Evolutionary conservation across 2,329 filamentous ascomycete genomes (phyloP), one percentile per base, ranked within the genome.

Genomic region (Cladophialophora psammophila): DNA sequence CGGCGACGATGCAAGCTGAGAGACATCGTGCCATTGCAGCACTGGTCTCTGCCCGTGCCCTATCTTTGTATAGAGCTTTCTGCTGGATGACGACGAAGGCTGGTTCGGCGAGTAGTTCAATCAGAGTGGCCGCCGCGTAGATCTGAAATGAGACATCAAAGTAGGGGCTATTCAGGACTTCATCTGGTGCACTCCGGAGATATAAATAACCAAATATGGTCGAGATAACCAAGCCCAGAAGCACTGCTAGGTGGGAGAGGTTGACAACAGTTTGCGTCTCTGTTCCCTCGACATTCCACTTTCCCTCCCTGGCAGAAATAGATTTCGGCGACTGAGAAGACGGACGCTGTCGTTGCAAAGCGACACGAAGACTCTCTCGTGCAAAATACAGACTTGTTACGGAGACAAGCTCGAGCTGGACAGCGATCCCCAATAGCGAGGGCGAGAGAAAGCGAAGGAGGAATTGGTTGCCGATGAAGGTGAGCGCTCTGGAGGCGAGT

Each of bases 301-400:
- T 69, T 31, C 26, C 8, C 20, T 50, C 12, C 26, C 10, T 18
- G 12, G 18, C 2, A 12, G 45, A 50, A 31, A 5, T 50, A 20
- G 18, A 18, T 26, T 13, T 71, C 61, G 59, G 38, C 7, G 48
- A 60, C 54, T 53, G 48, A 6, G 69, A 31, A 34, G 50, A 35
- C 42, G 78, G 72, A 13, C 82, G 81, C 72, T 94, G 91, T 60
- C 95, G 86, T 79, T 98, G 94, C 40, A 97, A 87, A 32, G 94
- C 93, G n/a, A 97, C 90, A 15, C 95, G 90, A 57, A 98, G 82
- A 74, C 91, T 94, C 80, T 99, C 95, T 45, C 95, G 87, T 0
- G 95, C 91, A 75, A 99, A 98, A 79, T 96, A 97, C 0, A 99
- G 85, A n/a, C 96, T 90, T 0, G 93, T 93, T 53, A 96, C 90